Evolutionary conservation across 2,329 filamentous ascomycete genomes (phyloP), one percentile per base, ranked within the genome.

Genomic region (Calycina herbarum): DNA sequence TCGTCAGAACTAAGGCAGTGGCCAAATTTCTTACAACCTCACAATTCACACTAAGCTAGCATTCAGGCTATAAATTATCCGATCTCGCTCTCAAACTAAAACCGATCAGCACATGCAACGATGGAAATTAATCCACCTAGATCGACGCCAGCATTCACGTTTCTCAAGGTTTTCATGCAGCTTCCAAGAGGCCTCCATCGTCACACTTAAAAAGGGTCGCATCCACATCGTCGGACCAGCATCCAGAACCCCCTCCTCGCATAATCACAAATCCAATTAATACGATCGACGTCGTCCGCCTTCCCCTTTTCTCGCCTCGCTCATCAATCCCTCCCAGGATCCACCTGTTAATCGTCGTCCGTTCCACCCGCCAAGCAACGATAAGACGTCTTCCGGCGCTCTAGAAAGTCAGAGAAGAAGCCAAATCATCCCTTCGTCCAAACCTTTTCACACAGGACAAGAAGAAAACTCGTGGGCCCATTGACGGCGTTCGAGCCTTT

Each of bases 401-500:
- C 45, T 51, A 51, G 45, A 51, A 51, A 51, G 20, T 24, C 3
- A 11, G n/a, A 27, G 45, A 51, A 51, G 45, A 27, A 51, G 45
- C 20, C 45, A 27, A 51, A 51, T 27, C n/a, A 51, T 51, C 45
- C 45, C n/a, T 48, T 48, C 45, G 20, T 48, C 45, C 45, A 51
- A 51, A 51, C 45, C 5, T 24, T 20, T 51, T 51, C 20, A 11
- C 45, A 24, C n/a, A 24, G 6, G n/a, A 48, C 45, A 48, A 48
- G 7, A 20, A 5, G 5, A 20, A 24, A 51, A 51, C 45, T 51
- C 45, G 45, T 51, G 45, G 45, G 8, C 45, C 45, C 45, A 51
- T 51, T 24, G 20, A 51, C 45, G 8, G 45, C 20, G 45, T 51
- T 51, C 45, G 20, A 24, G n/a, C 20, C 1, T 24, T 24, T 51